These are phyloP conservation scores for Candida hispaniensis DNA, from an alignment of 805 yeast species.

Conservation along the genomic window DNA sequence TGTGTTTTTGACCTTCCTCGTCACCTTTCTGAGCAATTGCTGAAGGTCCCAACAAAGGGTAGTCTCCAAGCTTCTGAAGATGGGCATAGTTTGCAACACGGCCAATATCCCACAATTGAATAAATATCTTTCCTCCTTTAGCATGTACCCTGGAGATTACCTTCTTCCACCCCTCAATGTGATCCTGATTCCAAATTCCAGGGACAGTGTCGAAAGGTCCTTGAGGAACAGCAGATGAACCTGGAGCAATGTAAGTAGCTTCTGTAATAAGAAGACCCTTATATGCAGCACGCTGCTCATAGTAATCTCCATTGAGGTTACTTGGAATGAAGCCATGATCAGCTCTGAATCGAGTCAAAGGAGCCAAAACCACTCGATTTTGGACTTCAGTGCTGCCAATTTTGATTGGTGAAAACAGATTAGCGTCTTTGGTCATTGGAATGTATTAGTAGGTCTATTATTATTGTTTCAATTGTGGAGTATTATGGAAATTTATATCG, in stretches of 20 bases:
- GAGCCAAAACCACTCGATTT: conserved; percentile 40
- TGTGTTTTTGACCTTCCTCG: conserved; percentile 12
- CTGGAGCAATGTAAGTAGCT: conserved; percentile 41
- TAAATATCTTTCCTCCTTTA: conserved; percentile 29
- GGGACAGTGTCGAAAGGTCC: conserved; percentile 21
- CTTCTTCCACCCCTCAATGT: conserved; percentile 69
- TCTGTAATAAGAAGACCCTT: conserved; percentile 54
- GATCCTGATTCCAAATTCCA: conserved; percentile 59
- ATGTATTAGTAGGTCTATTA: not conserved
- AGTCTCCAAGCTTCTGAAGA: conserved; percentile 8
- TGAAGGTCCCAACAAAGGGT: conserved; percentile 7
- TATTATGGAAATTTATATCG: no score
- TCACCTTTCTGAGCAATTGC: conserved; percentile 14
- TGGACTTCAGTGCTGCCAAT: conserved; percentile 23
- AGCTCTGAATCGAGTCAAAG: conserved; percentile 42
- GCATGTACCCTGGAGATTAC: conserved; percentile 37
- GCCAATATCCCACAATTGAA: conserved; percentile 40
- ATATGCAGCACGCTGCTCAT: conserved; percentile 42
- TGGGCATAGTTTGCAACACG: conserved; percentile 24
- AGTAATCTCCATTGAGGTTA: conserved; percentile 41
- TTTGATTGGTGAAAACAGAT: conserved; percentile 24
- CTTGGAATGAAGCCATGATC: conserved; percentile 32
- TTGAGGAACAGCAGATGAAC: conserved; percentile 32
- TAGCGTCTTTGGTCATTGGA: not conserved
- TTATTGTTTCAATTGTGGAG: no score